phyloP scores from a whole-genome alignment of 2,329 filamentous ascomycete species.

The Fusarium sp. region DNA sequence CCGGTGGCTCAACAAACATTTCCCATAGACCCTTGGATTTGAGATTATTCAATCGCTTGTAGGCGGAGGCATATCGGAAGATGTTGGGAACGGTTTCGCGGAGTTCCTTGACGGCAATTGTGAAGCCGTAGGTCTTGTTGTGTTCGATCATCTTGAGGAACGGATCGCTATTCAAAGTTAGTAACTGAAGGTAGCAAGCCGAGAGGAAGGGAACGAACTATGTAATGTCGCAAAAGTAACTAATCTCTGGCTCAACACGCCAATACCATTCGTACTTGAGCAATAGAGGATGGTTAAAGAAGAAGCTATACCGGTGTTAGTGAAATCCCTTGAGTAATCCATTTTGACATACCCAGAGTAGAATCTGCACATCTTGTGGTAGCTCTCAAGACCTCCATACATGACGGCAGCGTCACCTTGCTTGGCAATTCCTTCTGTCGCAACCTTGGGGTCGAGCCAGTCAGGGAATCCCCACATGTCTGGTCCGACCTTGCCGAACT shows the following conservation, averaged over 20 bases:
- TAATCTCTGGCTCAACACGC: constrained; percentile 98
- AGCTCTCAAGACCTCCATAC: constrained; percentile 99
- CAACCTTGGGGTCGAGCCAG: constrained; percentile 94
- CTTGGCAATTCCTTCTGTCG: constrained; percentile 94
- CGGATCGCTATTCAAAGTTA: constrained; percentile 73
- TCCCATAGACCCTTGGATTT: constrained; percentile 96
- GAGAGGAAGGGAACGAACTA: constrained; percentile 68
- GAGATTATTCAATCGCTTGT: constrained; percentile 91
- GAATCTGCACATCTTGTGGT: constrained; percentile 99
- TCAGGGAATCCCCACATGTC: constrained; percentile 97
- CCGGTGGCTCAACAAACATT: constrained; percentile 89
- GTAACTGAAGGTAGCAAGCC: not conserved
- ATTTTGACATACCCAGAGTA: constrained; percentile 83
- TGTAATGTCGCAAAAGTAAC: constrained; percentile 99
- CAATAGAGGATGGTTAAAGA: constrained; percentile 95
- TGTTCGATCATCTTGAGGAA: constrained; percentile 93
- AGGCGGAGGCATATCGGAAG: constrained; percentile 98
- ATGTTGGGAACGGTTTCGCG: constrained; percentile 98
- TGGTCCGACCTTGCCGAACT: constrained; percentile 92
- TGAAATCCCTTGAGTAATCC: not conserved
- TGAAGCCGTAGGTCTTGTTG: constrained; percentile 99
- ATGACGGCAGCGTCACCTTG: constrained; percentile 98
- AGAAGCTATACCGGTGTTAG: constrained; percentile 69
- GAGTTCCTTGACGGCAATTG: constrained; percentile 97
- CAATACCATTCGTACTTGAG: constrained; percentile 99